phyloP scores from a whole-genome alignment of 257 asterid species.

The Przewalskia tangutica region DNA sequence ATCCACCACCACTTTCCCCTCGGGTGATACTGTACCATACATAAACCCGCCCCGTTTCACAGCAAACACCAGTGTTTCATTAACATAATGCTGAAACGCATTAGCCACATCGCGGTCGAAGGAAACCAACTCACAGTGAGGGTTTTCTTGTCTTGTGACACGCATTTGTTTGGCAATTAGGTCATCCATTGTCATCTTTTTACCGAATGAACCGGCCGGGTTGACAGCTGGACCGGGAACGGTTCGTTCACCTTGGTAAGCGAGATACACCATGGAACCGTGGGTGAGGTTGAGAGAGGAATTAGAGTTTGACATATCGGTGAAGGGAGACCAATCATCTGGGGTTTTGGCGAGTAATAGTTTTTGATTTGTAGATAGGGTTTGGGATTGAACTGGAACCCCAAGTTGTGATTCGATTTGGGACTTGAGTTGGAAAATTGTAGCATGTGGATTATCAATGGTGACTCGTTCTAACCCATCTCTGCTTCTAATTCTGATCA shows the following conservation, averaged over 20 bases:
- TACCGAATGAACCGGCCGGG: constrained; percentile 87
- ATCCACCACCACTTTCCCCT: constrained; percentile 73
- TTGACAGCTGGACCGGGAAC: constrained; percentile 61
- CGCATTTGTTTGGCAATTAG: constrained; percentile 95
- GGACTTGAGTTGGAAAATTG: constrained; percentile 55
- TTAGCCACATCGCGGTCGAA: constrained; percentile 92
- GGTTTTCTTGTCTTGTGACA: constrained; percentile 69
- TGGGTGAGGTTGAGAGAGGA: constrained; percentile 49
- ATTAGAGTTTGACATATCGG: constrained; percentile 56
- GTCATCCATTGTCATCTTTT: constrained; percentile 97
- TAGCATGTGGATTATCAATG: constrained; percentile 52
- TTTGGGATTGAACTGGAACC: constrained; percentile 67
- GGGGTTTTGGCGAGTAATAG: constrained; percentile 70
- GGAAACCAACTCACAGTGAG: constrained; percentile 84
- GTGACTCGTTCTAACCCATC: constrained; percentile 90
- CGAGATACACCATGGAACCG: constrained; percentile 73
- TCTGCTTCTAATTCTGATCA: constrained; percentile 97
- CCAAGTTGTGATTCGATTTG: constrained; percentile 69
- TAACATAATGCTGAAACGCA: constrained; percentile 83
- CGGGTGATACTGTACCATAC: constrained; percentile 82
- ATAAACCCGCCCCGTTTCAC: constrained; percentile 90
- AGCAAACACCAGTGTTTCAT: constrained; percentile 73
- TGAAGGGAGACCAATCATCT: constrained; percentile 43
- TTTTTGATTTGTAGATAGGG: constrained; percentile 77
- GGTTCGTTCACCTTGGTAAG: constrained; percentile 78